Evolutionary conservation across 1,284 basidiomycete species (phyloP), one percentile per base, ranked within the genome.

Genomic region (Naganishia cerealis): DNA sequence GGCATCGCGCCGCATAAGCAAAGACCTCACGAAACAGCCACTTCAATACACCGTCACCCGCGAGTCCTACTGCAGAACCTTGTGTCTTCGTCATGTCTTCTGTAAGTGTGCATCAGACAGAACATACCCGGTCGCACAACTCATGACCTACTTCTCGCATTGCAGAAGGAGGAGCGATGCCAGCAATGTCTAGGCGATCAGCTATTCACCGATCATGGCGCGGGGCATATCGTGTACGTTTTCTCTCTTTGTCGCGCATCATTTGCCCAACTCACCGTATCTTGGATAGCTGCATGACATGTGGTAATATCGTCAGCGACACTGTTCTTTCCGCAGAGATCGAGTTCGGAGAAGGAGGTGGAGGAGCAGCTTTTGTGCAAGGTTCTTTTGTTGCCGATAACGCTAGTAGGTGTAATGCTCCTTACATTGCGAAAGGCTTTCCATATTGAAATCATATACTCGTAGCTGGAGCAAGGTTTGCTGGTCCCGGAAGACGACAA

Each of bases 261-360:
- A 46, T 24, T 18, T 15, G 48, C 59, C 54, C 12, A 63, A 24
- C 21, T 18, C n/a, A n/a, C 21, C 21, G n/a, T 26, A 1, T n/a
- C 3, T 40, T n/a, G 8, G 8, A 7, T n/a, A 67, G 67, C 75
- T 96, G 92, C 76, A 85, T 89, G 2, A 82, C 85, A 72, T 96
- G 93, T 74, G 92, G 91, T 65, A 90, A 88, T 13, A 92, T 98
- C 18, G 85, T 96, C 15, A 94, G 97, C 79, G 92, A 97, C 81
- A 94, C 92, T 75, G 88, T 90, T 9, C 95, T 99, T 72, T 93
- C 98, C 16, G 91, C 90, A 72, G 88, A 97, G 78, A 87, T 99
- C 70, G 89, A 89, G 0, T 99, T 99, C 75, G 92, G 92, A 29
- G 96, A 99, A 82, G 92, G 91, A 10, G 87, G 90, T 8, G 87